Base-by-base conservation (phyloP, 2,329 filamentous ascomycete species). In the Xylariaceae sp. region DNA sequence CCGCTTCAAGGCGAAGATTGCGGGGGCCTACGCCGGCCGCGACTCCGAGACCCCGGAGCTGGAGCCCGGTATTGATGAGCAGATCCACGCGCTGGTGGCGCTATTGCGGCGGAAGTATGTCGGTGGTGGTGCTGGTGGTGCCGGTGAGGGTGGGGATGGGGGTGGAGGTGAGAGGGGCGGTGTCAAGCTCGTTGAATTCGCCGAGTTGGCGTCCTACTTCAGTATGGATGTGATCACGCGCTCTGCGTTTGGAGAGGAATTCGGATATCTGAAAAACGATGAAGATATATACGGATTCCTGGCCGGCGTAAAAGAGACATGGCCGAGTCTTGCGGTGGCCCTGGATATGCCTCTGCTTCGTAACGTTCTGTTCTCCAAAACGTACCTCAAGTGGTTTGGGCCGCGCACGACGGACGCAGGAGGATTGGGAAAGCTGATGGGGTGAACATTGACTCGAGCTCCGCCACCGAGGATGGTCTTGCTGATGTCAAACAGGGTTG, bases 201-300 rank as follows among this genome's bases (percentile, higher is more conserved):
- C 61, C 3, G 45, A 45, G 9, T 61, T 65, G 23, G 57, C 63
- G 9, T 61, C 65, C 19, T 70, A 60, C 49, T 66, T 73, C 36
- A 70, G 68, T 1, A 48, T 75, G 3, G 72, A 75, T 37, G 63
- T 70, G 17, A 68, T 75, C 36, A 66, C 61, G 15, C 59, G 60
- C 29, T 43, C 74, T 9, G 65, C 64, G 1, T 65, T 72, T 22
- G 69, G 69, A n/a, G 40, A 61, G 23, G 53, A 60, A 13, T 69
- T 70, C 42, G 67, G 67, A 4, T 65, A 62, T 38, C 43, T 72
- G 3, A 49, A 53, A 11, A 45, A 50, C 5, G 61, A 72, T 42
- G 45, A 56, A 6, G 67, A 72, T 39, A 51, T 62, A 0, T 61
- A 64, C 35, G 58, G 56, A 15, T 69, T 68, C 43, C 56, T 69